Conservation (phyloP, 495 filamentous ascomycete species). For the Aspergillus heteromorphus region DNA sequence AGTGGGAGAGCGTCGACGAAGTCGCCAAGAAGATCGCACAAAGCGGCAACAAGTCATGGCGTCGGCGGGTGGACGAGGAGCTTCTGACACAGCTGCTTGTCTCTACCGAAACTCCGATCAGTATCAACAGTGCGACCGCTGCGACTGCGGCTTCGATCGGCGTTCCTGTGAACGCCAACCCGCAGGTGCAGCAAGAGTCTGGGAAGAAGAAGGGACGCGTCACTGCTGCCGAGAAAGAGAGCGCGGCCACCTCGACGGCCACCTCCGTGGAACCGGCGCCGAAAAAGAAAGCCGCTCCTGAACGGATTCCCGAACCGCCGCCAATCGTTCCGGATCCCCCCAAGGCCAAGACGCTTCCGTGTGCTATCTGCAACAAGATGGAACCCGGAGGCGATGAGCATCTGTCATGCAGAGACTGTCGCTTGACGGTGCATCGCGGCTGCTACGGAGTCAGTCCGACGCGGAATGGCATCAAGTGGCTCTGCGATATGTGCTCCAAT, state of each 20-base stretch:
- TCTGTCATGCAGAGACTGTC: conserved; percentile 76
- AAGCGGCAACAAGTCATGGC: conserved; percentile 79
- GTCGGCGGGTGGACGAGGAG: conserved; percentile 86
- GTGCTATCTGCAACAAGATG: conserved; percentile 73
- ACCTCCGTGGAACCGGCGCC: conserved; percentile 44
- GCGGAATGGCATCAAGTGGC: conserved; percentile 74
- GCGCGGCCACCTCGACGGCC: conserved; percentile 39
- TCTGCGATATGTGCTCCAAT: conserved; percentile 93
- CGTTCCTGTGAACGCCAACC: conserved; percentile 37
- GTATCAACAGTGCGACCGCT: conserved; percentile 40
- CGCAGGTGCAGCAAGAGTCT: conserved; percentile 41
- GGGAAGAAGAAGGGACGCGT: conserved; percentile 58
- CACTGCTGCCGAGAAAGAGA: conserved; percentile 47
- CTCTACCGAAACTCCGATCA: conserved; percentile 46
- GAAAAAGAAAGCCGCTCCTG: conserved; percentile 55
- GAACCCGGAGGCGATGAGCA: conserved; percentile 68
- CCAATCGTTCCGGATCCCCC: conserved; percentile 66
- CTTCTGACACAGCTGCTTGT: conserved; percentile 71
- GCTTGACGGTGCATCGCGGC: conserved; percentile 84
- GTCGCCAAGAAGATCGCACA: conserved; percentile 82
- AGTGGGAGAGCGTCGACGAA: conserved; percentile 94
- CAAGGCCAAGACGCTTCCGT: conserved; percentile 71
- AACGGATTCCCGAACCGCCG: conserved; percentile 52
- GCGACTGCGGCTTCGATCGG: conserved; percentile 41
- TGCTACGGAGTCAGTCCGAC: conserved; percentile 81